Base-by-base conservation (phyloP, 1,284 basidiomycete species). In the Quambalaria eucalypti region DNA sequence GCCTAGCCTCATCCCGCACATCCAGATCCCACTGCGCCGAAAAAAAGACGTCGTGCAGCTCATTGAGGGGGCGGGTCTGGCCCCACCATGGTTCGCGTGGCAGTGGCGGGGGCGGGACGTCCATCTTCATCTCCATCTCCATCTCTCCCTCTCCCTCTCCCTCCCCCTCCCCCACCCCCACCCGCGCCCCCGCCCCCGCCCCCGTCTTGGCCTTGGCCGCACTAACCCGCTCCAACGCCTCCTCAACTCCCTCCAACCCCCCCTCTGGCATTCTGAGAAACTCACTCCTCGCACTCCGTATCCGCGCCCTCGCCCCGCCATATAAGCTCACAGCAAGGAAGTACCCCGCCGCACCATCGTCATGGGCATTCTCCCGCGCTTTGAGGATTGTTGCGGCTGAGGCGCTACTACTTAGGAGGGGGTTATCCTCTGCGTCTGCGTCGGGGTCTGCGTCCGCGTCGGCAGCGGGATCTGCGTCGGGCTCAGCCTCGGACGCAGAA, bases 341-440 rank as follows among this genome's bases (percentile, higher is more conserved):
- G 77, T 99, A 99, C 0, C 95, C 95, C 5, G 96, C 78, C 19
- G 86, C 86, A 9, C 95, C 95, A 74, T 99, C 95, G 76, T 99
- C 92, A 72, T 89, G 87, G 1, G 83, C 81, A 64, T 91, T 90
- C 74, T 89, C 71, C 10, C 76, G 65, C 25, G 61, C 57, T 31
- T 64, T 65, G 44, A 73, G 31, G n/a, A 69, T 59, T 10, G 55
- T 33, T 30, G 55, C 53, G 30, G 55, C 47, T 25, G 50, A 63
- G 23, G 60, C 40, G 46, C 44, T 50, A 26, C 51, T 31, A 4
- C 69, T 69, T 52, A 73, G 66, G 14, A 60, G 50, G 7, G 62
- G 52, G 36, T 3, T 3, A n/a, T 10, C 16, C 21, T 5, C 5
- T 2, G 42, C 42, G 42, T 21, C 12, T 12, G 16, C 5, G 42